Conservation (phyloP, 23 red algal species). For the Cyanidioschyzon merolae region DNA sequence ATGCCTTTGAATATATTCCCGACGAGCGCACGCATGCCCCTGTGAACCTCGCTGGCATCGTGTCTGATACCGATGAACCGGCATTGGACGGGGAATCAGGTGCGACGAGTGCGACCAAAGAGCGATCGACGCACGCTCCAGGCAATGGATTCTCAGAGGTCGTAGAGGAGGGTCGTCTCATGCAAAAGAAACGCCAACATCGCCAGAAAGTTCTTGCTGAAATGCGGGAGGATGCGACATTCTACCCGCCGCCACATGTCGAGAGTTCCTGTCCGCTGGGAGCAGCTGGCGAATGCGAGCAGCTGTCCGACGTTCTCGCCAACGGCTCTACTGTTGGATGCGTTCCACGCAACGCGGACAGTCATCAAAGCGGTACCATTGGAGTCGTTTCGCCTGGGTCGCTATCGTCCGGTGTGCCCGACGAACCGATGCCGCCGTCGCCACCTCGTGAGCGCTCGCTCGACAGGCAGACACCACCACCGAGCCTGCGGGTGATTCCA, state of each 20-base stretch:
- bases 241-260: not conserved
- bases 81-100: not conserved
- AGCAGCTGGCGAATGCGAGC: not conserved
- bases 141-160: slow-evolving; percentile 2
- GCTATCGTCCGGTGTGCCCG: not conserved
- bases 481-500: not conserved
- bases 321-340: not conserved
- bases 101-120: not conserved
- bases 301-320: not conserved
- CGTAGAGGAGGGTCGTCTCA: slow-evolving; percentile 13
- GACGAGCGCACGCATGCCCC: slow-evolving; percentile 13
- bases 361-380: not conserved
- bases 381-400: not conserved
- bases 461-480: not conserved
- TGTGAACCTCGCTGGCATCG: not conserved
- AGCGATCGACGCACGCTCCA: not conserved
- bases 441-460: not conserved
- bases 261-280: not conserved
- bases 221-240: not conserved
- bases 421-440: not conserved
- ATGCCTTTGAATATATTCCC: not conserved
- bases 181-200: not conserved
- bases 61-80: not conserved
- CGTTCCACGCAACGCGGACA: not conserved
- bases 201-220: not conserved